Percentiles rank a stretch among this genome's conserved stretches.
Evolutionary conservation across 2,329 filamentous ascomycete species (phyloP).

Genomic region (Endoconidiophora polonica): DNA sequence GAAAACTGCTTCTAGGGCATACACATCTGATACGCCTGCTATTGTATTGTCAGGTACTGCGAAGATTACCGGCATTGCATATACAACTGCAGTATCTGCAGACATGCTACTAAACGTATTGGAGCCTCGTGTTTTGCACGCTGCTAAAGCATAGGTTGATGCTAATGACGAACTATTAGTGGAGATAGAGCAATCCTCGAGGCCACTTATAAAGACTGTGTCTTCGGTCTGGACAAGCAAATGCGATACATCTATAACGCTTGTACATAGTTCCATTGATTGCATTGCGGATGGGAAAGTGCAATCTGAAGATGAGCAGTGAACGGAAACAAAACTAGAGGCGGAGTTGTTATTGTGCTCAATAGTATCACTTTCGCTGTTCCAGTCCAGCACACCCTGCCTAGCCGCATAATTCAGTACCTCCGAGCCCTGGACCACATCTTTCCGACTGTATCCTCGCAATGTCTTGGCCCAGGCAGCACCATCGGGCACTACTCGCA

Average conservation of each 20-base stretch:
- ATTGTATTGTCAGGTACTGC: constrained; percentile 14
- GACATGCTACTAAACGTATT: no score
- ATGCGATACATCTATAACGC: background rate
- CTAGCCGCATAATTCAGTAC: background rate
- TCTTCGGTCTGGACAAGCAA: background rate
- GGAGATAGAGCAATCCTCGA: background rate
- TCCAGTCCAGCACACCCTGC: background rate
- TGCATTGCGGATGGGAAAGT: no score
- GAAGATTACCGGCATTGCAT: constrained; percentile 19
- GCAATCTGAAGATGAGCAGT: no score
- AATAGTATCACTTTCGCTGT: background rate
- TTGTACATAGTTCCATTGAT: no score
- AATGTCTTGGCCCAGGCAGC: constrained; percentile 2
- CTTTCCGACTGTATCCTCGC: background rate
- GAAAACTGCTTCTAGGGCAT: constrained; percentile 18
- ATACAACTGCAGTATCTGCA: constrained; percentile 14
- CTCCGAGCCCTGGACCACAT: background rate
- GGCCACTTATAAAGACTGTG: background rate
- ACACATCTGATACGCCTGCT: constrained; percentile 11
- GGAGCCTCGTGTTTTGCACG: no score
- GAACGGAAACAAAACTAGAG: constrained; percentile 10
- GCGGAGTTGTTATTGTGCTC: constrained; percentile 6
- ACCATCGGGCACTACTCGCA: background rate
- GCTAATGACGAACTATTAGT: background rate
- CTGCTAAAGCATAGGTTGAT: no score